phyloP scores from a whole-genome alignment of 169 alveolate genomes.

The Besnoitia besnoiti region DNA sequence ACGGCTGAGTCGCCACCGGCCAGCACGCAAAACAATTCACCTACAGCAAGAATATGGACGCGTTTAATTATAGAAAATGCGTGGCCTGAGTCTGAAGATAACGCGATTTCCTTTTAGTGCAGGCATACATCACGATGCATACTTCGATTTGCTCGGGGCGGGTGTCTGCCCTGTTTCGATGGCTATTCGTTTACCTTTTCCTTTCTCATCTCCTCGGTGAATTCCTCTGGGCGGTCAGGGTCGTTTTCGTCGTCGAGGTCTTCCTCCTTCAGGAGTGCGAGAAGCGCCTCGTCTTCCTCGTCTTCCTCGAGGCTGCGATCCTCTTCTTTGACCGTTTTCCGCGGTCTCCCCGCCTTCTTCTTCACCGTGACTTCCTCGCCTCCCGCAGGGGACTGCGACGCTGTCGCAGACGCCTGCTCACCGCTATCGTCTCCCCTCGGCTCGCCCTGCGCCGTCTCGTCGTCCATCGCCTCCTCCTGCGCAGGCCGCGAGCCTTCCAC shows the following conservation, averaged over 20 bases:
- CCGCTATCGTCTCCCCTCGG: background rate
- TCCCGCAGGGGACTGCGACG: background rate
- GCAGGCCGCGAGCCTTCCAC: background rate
- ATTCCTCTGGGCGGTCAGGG: slow-evolving; percentile 40
- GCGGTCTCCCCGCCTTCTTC: slow-evolving; percentile 41
- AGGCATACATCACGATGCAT: no score
- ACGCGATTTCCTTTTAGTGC: no score
- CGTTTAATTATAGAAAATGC: no score
- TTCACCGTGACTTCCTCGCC: background rate
- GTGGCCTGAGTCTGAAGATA: no score
- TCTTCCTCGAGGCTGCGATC: background rate
- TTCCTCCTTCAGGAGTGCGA: background rate
- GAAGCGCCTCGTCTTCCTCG: background rate
- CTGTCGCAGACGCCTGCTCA: background rate
- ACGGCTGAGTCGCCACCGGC: no score
- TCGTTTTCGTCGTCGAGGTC: slow-evolving; percentile 74
- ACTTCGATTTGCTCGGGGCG: no score
- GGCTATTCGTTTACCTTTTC: slow-evolving; percentile 70
- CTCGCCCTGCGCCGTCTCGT: background rate
- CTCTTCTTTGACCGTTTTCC: background rate
- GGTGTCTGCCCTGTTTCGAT: no score
- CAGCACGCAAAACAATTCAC: no score
- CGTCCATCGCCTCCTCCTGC: background rate
- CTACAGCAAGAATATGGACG: no score
- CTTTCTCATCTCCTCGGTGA: slow-evolving; percentile 38